Evolutionary conservation across 208 protist species (phyloP), one percentile per base, ranked within the genome.

Genomic region (Wallacemonas sp.): DNA sequence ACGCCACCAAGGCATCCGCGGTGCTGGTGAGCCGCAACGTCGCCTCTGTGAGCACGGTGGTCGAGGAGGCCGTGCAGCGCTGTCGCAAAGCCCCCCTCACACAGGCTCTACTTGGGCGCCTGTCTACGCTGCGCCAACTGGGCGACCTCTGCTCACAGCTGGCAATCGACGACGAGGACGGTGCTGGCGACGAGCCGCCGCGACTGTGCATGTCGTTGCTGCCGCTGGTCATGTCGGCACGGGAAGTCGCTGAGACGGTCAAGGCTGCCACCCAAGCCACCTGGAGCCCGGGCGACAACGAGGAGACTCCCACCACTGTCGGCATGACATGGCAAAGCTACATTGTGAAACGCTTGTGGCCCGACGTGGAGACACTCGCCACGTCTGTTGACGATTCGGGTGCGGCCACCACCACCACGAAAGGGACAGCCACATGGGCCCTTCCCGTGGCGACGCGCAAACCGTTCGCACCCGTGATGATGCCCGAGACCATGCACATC

Each of bases 41-140:
- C 24, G 55, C 63, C n/a, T 62, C 66, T 12, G 58, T 93, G 21
- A 67, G 67, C 5, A 66, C 44, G 39, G 39, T 80, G 15, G 44
- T 88, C 36, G 15, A 28, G 21, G 72, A 87, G 63, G 77, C 82
- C 36, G 66, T 77, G 51, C 36, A 70, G 38, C 79, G 88, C 55
- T 79, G 79, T 2, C 45, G 77, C 46, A 82, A 88, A 26, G 81
- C 88, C 0, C 88, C 88, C 2, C 79, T 94, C 26, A 60, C 72
- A 2, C 39, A 54, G 19, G 21, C 72, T 14, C 64, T 86, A n/a
- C 53, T 53, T 4, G 33, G 59, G n/a, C 61, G 79, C n/a, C 65
- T 56, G 31, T 19, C 31, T 19, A 9, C 36, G 1, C 69, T 82
- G 28, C 63, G 53, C 5, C 55, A 54, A 15, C 30, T 81, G 9